Base-by-base conservation (phyloP, 371 early-diverging fungal genomes). In the Lichtheimia ramosa region DNA sequence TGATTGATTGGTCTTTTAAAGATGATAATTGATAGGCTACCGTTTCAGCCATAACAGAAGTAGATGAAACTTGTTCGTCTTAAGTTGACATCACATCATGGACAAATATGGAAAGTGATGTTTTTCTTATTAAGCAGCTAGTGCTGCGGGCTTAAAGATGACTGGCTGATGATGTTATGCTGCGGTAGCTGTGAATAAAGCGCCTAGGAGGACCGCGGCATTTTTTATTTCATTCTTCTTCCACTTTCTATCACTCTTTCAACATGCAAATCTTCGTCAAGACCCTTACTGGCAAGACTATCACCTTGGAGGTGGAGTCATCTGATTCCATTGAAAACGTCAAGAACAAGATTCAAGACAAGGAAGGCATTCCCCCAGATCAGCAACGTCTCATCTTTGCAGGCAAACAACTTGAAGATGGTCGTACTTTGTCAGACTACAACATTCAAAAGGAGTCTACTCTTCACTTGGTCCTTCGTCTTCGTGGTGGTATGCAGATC, bases 341-440 rank as follows among this genome's bases (percentile, higher is more conserved):
- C 71, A 96, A 96, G 86, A 60, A 69, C 53, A 96, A 94, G 84
- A 95, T 96, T 64, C 95, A 96, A 77, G 95, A 96, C 83, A 97
- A 98, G 89, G 98, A 99, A 77, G 96, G 95, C 54, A 89, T 89
- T 54, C 92, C 92, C 56, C 91, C 92, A 54, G 92, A 92, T 69
- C 92, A 92, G 79, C 92, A 94, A 71, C 84, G 91, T 65, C 77
- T 93, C 21, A 92, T 92, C 58, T 91, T 92, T 65, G 92, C 91
- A 56, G 93, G 91, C 54, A 92, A 93, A 76, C 91, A 92, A 73
- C 78, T 94, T 8, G 92, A 92, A 68, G 92, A 92, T 65, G 90
- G 89, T 52, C 83, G 92, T 56, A 89, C 90, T 5, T 72, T 94
- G 46, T 75, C 76, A 85, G 90, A 73, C 83, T 89, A 83, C 73